phyloP scores from a whole-genome alignment of 805 yeast genomes.

The Suhomyces emberorum region DNA sequence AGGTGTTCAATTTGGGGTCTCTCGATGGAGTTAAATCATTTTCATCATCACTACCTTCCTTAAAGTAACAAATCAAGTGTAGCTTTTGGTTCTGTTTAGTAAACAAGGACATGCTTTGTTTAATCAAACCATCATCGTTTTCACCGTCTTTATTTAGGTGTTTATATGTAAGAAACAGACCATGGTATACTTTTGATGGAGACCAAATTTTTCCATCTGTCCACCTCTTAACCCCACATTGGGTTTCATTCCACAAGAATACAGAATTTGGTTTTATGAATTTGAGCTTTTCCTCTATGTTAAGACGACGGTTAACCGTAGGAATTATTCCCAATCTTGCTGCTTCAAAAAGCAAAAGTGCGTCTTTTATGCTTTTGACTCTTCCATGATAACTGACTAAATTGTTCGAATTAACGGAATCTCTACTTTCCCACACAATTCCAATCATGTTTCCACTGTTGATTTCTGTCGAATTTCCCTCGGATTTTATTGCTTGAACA shows the following conservation, averaged over 20 bases:
- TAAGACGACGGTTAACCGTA: slow-evolving; percentile 54
- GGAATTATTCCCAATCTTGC: slow-evolving; percentile 55
- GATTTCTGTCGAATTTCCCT: not conserved
- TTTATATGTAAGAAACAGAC: slow-evolving; percentile 42
- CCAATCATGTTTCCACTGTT: not conserved
- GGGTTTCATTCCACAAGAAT: slow-evolving; percentile 70
- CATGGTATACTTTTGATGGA: slow-evolving; percentile 55
- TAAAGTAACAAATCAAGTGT: slow-evolving; percentile 57
- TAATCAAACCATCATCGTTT: slow-evolving; percentile 51
- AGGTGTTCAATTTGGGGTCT: slow-evolving; percentile 22
- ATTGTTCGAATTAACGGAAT: not conserved
- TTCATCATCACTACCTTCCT: not conserved
- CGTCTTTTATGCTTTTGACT: slow-evolving; percentile 57
- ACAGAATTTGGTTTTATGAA: slow-evolving; percentile 57
- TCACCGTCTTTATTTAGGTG: slow-evolving; percentile 40
- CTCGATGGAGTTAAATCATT: slow-evolving; percentile 15
- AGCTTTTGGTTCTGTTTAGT: slow-evolving; percentile 51
- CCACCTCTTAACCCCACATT: slow-evolving; percentile 73
- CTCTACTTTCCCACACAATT: not conserved
- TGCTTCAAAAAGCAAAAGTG: slow-evolving; percentile 64
- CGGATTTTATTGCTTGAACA: not conserved
- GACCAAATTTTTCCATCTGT: slow-evolving; percentile 76
- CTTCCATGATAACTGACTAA: slow-evolving; percentile 53
- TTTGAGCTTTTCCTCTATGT: slow-evolving; percentile 48
- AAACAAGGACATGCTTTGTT: slow-evolving; percentile 60